A percentile compares a stretch with the other conserved stretches of the same genome.
phyloP scores from a whole-genome alignment of 2,329 filamentous ascomycete genomes.

The Botrytis byssoidea region DNA sequence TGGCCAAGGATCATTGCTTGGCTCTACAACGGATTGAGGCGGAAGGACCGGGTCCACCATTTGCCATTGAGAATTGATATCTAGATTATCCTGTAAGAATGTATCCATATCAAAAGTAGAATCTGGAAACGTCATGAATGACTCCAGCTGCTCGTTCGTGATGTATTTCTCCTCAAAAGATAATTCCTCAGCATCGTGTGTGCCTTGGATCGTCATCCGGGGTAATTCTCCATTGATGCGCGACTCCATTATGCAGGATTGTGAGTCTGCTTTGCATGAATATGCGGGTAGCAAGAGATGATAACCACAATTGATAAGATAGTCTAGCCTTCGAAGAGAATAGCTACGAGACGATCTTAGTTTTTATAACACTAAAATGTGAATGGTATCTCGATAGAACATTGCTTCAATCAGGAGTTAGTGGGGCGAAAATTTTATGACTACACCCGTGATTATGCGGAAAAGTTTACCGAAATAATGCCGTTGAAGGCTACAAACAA shows the following conservation, averaged over 20 bases:
- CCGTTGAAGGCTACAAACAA: not conserved
- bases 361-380: not conserved
- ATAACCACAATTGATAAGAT: not conserved
- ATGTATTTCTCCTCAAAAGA: not conserved
- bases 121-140: not conserved
- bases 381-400: not conserved
- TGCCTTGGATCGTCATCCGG: not conserved
- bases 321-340: not conserved
- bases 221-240: not conserved
- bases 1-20: not conserved
- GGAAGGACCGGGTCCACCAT: not conserved
- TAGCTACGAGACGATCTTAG: not conserved
- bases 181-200: not conserved
- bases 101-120: not conserved
- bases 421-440: conserved; percentile 14
- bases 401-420: not conserved
- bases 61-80: conserved; percentile 8
- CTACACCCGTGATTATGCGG: not conserved
- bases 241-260: not conserved
- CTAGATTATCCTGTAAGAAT: not conserved
- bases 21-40: not conserved
- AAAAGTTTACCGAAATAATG: conserved; percentile 6
- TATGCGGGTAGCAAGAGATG: not conserved
- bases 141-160: not conserved
- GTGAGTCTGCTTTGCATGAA: not conserved